Conservation (phyloP, 192 early-diverging fungal species). For the Entomortierella beljakovae region DNA sequence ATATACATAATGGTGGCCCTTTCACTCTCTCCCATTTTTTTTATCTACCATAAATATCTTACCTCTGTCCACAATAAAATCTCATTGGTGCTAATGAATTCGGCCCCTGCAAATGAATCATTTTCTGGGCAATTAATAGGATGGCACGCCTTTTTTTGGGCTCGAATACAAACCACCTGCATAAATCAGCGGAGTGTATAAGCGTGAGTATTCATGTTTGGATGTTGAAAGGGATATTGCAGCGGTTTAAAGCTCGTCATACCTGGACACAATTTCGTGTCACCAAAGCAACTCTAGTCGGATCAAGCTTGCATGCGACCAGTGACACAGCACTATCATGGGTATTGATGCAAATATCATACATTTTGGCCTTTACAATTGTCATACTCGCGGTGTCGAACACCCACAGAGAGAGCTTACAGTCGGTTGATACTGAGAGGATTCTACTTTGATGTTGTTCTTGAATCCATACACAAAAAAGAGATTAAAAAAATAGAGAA, state of each 20-base stretch:
- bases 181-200: not conserved
- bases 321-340: slow-evolving; percentile 21
- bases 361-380: slow-evolving; percentile 57
- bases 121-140: slow-evolving; percentile 20
- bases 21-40: not conserved
- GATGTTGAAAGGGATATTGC: not conserved
- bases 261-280: slow-evolving; percentile 28
- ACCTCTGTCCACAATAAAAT: slow-evolving; percentile 61
- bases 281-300: slow-evolving; percentile 22
- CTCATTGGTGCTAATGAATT: slow-evolving; percentile 38
- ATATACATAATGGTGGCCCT: not conserved
- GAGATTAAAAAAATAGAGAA: no score
- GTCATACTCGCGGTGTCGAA: slow-evolving; percentile 60
- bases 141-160: slow-evolving; percentile 26
- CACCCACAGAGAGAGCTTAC: slow-evolving; percentile 63
- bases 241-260: not conserved
- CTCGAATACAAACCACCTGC: slow-evolving; percentile 30
- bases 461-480: slow-evolving; percentile 25
- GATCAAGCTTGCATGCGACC: slow-evolving; percentile 8
- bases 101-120: slow-evolving; percentile 52
- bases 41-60: not conserved
- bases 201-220: not conserved
- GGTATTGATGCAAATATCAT: slow-evolving; percentile 17
- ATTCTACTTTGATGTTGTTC: slow-evolving; percentile 54
- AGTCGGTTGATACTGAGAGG: slow-evolving; percentile 59